phyloP scores from a whole-genome alignment of 768 basidiomycete genomes.

The Roridomyces roridus region DNA sequence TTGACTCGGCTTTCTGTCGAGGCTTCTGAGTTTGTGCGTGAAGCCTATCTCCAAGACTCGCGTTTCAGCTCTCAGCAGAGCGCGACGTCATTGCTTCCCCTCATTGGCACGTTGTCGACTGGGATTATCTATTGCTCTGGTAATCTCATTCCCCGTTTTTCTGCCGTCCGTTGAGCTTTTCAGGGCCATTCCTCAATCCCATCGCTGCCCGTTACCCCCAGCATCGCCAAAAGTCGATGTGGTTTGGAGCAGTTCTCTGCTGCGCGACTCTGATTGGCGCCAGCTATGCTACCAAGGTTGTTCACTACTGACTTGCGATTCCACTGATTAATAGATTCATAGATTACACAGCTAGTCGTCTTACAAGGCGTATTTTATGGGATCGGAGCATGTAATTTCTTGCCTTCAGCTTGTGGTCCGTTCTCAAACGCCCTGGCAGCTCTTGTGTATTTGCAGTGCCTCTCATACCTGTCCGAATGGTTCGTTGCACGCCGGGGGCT shows the following conservation, averaged over 20 bases:
- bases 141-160: neutral
- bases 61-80: conserved; percentile 25
- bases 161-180: neutral
- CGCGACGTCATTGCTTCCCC: conserved; percentile 32
- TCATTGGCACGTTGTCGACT: conserved; percentile 34
- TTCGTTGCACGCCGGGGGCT: conserved; percentile 36
- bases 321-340: no score
- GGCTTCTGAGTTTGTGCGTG: neutral
- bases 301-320: no score
- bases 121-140: conserved; percentile 40
- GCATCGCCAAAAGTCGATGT: conserved; percentile 25
- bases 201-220: conserved; percentile 31
- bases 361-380: conserved; percentile 33
- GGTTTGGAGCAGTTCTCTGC: conserved; percentile 30
- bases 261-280: conserved; percentile 31
- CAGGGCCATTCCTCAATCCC: conserved; percentile 22
- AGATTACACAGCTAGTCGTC: conserved; percentile 22
- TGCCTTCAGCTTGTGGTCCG: no score
- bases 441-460: conserved; percentile 31
- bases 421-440: conserved; percentile 15
- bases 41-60: conserved; percentile 32
- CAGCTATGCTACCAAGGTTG: conserved; percentile 29
- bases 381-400: conserved; percentile 28
- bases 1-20: neutral
- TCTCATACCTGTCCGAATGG: conserved; percentile 39